phyloP scores from a whole-genome alignment of 2,329 filamentous ascomycete genomes.

The Penicillium sp. region DNA sequence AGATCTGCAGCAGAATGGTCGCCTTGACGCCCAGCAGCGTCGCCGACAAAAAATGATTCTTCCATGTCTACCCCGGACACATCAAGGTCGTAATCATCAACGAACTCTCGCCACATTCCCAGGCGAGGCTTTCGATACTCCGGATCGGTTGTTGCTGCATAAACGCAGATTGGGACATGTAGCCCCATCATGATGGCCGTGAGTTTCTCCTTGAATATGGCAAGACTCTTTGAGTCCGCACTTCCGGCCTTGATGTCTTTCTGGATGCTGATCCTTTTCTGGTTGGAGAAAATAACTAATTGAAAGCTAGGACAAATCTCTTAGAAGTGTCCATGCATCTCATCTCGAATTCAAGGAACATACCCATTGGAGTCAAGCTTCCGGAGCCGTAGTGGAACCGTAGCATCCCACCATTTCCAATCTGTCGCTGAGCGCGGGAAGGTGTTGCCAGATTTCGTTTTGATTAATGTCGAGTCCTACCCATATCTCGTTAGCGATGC shows the following conservation, averaged over 20 bases:
- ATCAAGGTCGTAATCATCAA: conserved; percentile 57
- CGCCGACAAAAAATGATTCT: conserved; percentile 79
- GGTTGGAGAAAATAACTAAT: conserved; percentile 80
- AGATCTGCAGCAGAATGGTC: conserved; percentile 59
- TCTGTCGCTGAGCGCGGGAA: conserved; percentile 67
- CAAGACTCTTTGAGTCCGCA: conserved; percentile 60
- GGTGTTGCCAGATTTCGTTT: conserved; percentile 71
- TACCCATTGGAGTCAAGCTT: conserved; percentile 67
- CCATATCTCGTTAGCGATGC: neutral
- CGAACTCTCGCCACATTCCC: conserved; percentile 78
- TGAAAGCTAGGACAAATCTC: conserved; percentile 55
- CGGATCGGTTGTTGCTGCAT: conserved; percentile 80
- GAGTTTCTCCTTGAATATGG: conserved; percentile 79
- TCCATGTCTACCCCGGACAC: conserved; percentile 59
- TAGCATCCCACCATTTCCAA: conserved; percentile 89
- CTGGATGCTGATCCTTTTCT: conserved; percentile 73
- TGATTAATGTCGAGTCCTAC: conserved; percentile 82
- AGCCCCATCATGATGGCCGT: conserved; percentile 59
- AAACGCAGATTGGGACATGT: conserved; percentile 70
- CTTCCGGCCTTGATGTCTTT: conserved; percentile 66
- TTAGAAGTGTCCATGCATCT: neutral
- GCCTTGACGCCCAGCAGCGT: conserved; percentile 60
- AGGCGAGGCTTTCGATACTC: conserved; percentile 77
- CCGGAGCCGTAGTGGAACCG: conserved; percentile 63
- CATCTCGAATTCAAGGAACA: conserved; percentile 7